Percentiles rank a stretch among this genome's conserved stretches.
These are phyloP conservation scores for Colletotrichum camelliae DNA, from an alignment of 2,329 filamentous ascomycete genomes.

Conservation along the genomic window DNA sequence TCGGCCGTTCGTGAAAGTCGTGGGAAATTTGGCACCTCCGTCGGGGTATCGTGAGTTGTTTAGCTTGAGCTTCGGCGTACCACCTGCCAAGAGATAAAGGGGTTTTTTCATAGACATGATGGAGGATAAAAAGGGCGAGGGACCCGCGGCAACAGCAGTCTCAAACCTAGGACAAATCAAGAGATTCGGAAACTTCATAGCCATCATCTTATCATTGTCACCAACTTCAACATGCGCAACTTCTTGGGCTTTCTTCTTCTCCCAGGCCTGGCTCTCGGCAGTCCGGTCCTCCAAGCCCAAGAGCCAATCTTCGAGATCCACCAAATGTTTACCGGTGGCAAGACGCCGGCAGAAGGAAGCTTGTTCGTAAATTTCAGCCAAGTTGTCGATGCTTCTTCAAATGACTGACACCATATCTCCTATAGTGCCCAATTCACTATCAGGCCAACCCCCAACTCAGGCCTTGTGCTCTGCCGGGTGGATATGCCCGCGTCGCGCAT, in stretches of 20 bases:
- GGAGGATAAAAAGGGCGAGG: neutral
- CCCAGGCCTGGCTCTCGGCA: neutral
- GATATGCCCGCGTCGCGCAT: neutral
- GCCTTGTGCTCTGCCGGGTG: constrained; percentile 14
- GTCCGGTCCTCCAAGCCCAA: neutral
- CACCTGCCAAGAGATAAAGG: neutral
- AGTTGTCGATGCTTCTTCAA: neutral
- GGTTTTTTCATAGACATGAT: neutral
- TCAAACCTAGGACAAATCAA: neutral
- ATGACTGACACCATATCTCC: neutral
- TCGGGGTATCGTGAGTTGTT: neutral
- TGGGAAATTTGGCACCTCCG: neutral
- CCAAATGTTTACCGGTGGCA: constrained; percentile 3
- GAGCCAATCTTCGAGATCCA: constrained; percentile 1
- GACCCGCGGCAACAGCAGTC: neutral
- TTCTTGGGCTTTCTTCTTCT: neutral
- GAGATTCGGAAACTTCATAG: neutral
- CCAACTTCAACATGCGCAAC: neutral
- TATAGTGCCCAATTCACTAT: neutral
- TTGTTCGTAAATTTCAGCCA: neutral
- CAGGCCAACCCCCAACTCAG: neutral
- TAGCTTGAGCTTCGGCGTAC: neutral
- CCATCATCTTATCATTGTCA: too few species aligned
- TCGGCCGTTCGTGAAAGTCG: neutral
- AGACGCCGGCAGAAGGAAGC: neutral